Evolutionary conservation across 2,329 filamentous ascomycete genomes (phyloP), one percentile per base, ranked within the genome.

Genomic region (Biscogniauxia sp.): DNA sequence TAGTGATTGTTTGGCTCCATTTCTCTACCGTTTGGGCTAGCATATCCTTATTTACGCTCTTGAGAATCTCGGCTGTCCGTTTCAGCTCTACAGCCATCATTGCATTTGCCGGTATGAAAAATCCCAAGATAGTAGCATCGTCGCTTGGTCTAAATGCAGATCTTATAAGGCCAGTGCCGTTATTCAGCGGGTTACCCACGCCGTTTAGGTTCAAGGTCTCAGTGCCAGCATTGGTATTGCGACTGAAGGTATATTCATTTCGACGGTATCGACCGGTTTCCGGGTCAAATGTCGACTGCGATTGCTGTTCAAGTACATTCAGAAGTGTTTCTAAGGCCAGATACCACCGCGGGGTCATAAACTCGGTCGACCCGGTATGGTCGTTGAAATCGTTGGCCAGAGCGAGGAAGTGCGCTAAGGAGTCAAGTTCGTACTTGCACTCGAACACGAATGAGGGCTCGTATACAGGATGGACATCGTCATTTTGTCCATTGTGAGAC

Each of bases 401-500:
- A 0, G 90, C 87, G 5, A 99, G 83, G 74, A 99, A 99, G 72
- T 96, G 89, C 0, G 93, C 95, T 0, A 99, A 82, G 8, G 93
- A 97, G 77, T 99, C 95, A 20, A 99, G 87, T 79, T 99, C 95
- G 76, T 98, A 99, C 77, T 99, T 99, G 85, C 95, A 99, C 77
- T 99, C 95, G 66, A 97, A 99, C 3, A 99, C 95, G 54, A 88
- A 85, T 0, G 82, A 85, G 0, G 89, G 89, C 71, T 98, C 93
- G 72, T 96, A 98, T 0, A 82, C 81, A 0, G 95, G 95, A 69
- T 97, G 92, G 0, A 99, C 95, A 8, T 74, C 77, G 71, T 99
- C 95, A 20, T 89, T 84, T 73, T 97, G 91, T 2, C 91, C 91
- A 70, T 94, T 97, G 68, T 85, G 83, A 17, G 88, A 88, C 5